Percentiles rank a stretch among this genome's conserved stretches.
phyloP scores from a whole-genome alignment of 345 rosid species.

The Citrus hindsii region DNA sequence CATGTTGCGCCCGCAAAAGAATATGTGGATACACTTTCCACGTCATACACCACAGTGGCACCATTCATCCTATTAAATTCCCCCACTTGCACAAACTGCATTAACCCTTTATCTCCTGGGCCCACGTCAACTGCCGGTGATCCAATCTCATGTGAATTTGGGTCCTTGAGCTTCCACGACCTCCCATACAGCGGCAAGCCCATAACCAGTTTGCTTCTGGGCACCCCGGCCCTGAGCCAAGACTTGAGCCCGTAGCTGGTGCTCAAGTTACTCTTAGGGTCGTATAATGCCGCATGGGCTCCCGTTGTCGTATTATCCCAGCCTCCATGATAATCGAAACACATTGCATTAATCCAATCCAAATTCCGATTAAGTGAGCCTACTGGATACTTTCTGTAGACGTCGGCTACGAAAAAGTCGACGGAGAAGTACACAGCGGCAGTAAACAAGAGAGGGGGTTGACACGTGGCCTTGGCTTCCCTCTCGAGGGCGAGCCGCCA shows the following conservation, averaged over 20 bases:
- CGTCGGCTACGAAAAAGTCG: conserved; percentile 20
- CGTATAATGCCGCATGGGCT: conserved; percentile 46
- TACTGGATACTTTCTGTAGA: conserved; percentile 31
- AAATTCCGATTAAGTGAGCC: conserved; percentile 25
- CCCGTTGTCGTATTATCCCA: conserved; percentile 46
- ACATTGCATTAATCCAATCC: conserved; percentile 52
- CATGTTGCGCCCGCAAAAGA: conserved; percentile 34
- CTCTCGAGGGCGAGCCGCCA: conserved; percentile 38
- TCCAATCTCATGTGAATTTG: conserved; percentile 32
- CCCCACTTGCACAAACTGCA: conserved; percentile 19
- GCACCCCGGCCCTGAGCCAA: conserved; percentile 43
- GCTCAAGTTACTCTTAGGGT: conserved; percentile 44
- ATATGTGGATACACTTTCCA: conserved; percentile 38
- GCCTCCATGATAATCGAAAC: conserved; percentile 48
- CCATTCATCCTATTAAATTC: conserved; percentile 28
- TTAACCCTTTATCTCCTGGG: conserved; percentile 26
- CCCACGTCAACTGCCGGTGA: conserved; percentile 35
- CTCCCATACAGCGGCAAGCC: conserved; percentile 52
- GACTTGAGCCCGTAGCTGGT: conserved; percentile 48
- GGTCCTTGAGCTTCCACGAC: conserved; percentile 54
- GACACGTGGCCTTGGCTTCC: conserved; percentile 35
- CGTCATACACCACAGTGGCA: conserved; percentile 38
- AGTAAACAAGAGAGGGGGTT: conserved; percentile 40
- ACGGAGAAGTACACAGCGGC: conserved; percentile 53
- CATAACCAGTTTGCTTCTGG: conserved; percentile 34